These are phyloP conservation scores for Rhodosporidiobolus odoratus DNA, from an alignment of 768 basidiomycete species.

Conservation along the genomic window DNA sequence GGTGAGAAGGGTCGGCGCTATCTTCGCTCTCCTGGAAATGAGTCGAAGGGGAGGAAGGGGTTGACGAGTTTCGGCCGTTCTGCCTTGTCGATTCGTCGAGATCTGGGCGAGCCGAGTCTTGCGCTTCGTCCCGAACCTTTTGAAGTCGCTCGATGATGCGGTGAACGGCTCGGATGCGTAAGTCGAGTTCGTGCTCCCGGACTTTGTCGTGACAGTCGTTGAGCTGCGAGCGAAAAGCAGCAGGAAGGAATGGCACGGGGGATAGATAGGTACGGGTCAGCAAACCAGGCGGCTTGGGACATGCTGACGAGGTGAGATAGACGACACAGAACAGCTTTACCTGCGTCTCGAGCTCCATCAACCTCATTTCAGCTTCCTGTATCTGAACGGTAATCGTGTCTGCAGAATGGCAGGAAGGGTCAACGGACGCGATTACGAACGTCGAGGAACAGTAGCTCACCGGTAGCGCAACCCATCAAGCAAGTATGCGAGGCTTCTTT, in stretches of 20 bases:
- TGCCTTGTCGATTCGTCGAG: neutral
- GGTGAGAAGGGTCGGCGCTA: neutral
- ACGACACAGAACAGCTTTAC: neutral
- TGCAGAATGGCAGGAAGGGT: neutral
- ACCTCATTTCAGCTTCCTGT: constrained; percentile 20
- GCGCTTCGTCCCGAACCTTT: neutral
- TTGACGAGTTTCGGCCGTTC: neutral
- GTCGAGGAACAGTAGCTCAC: constrained; percentile 3
- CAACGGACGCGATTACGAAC: too few species aligned
- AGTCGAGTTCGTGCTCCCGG: constrained; percentile 5
- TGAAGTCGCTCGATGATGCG: constrained; percentile 27
- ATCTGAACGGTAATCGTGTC: constrained; percentile 39
- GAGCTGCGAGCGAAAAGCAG: neutral
- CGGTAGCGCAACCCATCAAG: constrained; percentile 56
- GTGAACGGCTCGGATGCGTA: constrained; percentile 24
- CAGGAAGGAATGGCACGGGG: neutral
- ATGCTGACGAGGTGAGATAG: too few species aligned
- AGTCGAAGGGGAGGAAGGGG: neutral
- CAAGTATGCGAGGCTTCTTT: constrained; percentile 76
- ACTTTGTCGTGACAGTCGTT: neutral
- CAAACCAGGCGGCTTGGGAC: too few species aligned
- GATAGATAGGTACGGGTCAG: neutral
- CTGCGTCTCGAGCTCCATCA: constrained; percentile 26
- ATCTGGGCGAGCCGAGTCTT: neutral
- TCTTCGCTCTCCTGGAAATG: neutral